Percentiles rank a stretch among this genome's conserved stretches.
These are phyloP conservation scores for Paradendryphiella salina DNA, from an alignment of 2,329 filamentous ascomycete species.

Conservation along the genomic window DNA sequence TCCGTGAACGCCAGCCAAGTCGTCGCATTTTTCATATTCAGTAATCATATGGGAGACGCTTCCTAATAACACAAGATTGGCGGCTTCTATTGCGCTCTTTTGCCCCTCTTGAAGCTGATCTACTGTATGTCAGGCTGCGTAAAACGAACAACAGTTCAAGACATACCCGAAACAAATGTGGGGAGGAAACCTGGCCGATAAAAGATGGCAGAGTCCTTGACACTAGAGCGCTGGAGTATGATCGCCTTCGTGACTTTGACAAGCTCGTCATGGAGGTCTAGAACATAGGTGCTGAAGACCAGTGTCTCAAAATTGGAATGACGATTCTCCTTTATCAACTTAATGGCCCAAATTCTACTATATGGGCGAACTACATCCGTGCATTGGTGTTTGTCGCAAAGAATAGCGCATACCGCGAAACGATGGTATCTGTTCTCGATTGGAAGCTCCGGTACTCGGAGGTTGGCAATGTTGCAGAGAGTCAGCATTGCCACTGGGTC, in stretches of 20 bases:
- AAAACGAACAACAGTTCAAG: too few species aligned
- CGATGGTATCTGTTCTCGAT: not conserved
- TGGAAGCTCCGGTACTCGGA: not conserved
- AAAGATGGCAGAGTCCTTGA: not conserved
- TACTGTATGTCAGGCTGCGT: too few species aligned
- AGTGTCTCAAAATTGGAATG: constrained; percentile 1
- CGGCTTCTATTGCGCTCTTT: too few species aligned
- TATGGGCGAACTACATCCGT: constrained; percentile 16
- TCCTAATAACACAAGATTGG: too few species aligned
- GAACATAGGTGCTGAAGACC: constrained; percentile 9
- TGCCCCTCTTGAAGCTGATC: too few species aligned
- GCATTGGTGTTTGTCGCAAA: constrained; percentile 36
- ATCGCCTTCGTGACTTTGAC: not conserved
- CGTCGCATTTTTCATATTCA: too few species aligned
- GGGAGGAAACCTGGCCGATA: too few species aligned
- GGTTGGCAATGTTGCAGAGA: constrained; percentile 13
- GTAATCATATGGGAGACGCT: too few species aligned
- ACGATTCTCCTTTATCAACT: too few species aligned
- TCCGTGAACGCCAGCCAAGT: too few species aligned
- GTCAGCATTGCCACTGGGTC: constrained; percentile 8
- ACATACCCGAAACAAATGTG: too few species aligned
- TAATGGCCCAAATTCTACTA: constrained; percentile 11
- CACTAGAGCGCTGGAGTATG: not conserved
- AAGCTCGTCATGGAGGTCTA: constrained; percentile 1
- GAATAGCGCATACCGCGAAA: constrained; percentile 24